Percentiles rank a stretch among this genome's conserved stretches.
phyloP scores from a whole-genome alignment of 495 filamentous ascomycete genomes.

The Trichoderma virens region DNA sequence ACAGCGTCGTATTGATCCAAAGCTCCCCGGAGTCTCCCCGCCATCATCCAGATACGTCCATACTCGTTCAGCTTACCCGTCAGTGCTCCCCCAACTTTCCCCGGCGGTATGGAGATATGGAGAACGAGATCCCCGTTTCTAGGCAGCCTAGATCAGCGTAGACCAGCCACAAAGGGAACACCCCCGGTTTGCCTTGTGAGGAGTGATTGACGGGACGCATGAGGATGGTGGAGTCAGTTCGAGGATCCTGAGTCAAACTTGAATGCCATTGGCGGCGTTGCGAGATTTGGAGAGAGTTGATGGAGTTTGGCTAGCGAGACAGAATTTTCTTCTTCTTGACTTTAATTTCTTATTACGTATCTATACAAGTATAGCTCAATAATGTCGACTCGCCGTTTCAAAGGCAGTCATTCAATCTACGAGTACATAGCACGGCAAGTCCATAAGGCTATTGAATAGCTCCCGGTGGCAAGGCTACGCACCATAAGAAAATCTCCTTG shows the following conservation, averaged over 20 bases:
- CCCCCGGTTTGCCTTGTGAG: background rate
- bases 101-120: constrained; percentile 4
- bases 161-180: background rate
- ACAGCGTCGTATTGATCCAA: background rate
- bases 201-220: background rate
- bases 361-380: background rate
- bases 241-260: background rate
- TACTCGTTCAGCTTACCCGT: background rate
- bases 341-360: background rate
- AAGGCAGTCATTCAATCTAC: too few species aligned
- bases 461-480: background rate
- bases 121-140: constrained; percentile 4
- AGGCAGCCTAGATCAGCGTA: background rate
- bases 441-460: too few species aligned
- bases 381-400: background rate
- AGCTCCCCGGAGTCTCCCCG: too few species aligned
- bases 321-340: background rate
- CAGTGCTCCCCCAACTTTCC: constrained; percentile 3
- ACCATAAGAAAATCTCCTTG: background rate
- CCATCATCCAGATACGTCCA: background rate
- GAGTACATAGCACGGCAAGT: too few species aligned
- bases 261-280: background rate
- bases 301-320: background rate
- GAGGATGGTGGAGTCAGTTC: background rate
- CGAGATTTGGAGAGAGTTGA: background rate